A percentile compares a stretch with the other conserved stretches of the same genome.
phyloP scores from a whole-genome alignment of 176 grass and related monocot species.

The Ensete ventricosum region DNA sequence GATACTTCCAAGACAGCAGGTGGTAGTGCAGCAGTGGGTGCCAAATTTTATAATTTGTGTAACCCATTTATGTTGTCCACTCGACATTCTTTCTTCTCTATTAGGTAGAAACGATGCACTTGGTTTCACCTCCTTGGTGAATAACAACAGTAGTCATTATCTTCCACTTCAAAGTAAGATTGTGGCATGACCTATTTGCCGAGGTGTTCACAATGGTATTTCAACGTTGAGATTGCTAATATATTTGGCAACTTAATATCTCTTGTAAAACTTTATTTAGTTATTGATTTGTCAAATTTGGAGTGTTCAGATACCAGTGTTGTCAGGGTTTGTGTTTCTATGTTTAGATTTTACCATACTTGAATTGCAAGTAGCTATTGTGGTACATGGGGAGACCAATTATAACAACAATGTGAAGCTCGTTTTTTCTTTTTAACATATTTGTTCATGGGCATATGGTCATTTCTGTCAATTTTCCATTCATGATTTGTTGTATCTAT shows the following conservation, averaged over 20 bases:
- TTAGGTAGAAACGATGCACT: too few relatives aligned
- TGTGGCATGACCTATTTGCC: neutral
- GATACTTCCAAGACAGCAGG: too few relatives aligned
- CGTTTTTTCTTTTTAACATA: neutral
- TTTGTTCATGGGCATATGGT: neutral
- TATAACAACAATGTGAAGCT: neutral
- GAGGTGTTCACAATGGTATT: neutral
- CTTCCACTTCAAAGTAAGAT: neutral
- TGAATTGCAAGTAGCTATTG: neutral
- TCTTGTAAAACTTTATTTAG: too few relatives aligned
- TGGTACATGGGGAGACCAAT: neutral
- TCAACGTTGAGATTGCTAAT: neutral
- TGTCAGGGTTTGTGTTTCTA: too few relatives aligned
- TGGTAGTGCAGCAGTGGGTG: too few relatives aligned
- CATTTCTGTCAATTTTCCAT: constrained; percentile 6
- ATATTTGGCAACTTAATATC: neutral
- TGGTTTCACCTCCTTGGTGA: too few relatives aligned
- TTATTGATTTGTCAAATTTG: too few relatives aligned
- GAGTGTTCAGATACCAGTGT: too few relatives aligned
- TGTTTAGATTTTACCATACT: too few relatives aligned
- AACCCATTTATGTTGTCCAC: too few relatives aligned
- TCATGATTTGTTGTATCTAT: constrained; percentile 8
- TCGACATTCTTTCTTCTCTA: too few relatives aligned
- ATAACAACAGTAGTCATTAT: neutral
- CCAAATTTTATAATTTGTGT: too few relatives aligned